Evolutionary conservation across 345 rosid genomes (phyloP).

Genomic region (Adansonia digitata): DNA sequence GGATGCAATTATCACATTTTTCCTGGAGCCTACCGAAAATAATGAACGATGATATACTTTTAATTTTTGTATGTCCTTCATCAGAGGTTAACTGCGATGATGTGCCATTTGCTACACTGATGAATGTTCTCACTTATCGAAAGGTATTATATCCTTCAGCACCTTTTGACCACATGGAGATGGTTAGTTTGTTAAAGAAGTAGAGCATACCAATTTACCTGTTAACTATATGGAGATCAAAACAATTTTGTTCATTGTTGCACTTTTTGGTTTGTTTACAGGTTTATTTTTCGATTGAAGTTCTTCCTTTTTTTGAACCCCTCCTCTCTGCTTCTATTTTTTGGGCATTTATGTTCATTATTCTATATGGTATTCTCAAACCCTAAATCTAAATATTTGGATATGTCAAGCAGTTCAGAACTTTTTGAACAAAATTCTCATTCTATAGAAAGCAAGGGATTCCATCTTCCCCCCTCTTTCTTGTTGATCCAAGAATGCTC

Average conservation of each 20-base stretch:
- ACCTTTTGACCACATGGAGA: background rate
- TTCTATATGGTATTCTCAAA: background rate
- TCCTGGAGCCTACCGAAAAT: background rate
- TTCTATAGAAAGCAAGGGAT: background rate
- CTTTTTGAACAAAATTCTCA: background rate
- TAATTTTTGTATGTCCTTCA: conserved; percentile 7
- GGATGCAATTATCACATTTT: background rate
- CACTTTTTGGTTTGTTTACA: background rate
- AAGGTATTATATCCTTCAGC: conserved; percentile 37
- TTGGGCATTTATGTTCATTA: background rate
- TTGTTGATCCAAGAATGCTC: background rate
- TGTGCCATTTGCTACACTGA: conserved; percentile 55
- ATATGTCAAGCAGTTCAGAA: background rate
- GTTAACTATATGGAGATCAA: background rate
- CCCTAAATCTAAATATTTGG: background rate
- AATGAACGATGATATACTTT: background rate
- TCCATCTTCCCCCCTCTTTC: too few species aligned
- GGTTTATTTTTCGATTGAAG: background rate
- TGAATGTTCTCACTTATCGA: conserved; percentile 59
- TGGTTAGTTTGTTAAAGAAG: background rate
- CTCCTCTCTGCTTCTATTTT: background rate
- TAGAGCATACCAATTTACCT: background rate
- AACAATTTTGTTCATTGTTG: background rate
- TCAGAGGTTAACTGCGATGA: conserved; percentile 52
- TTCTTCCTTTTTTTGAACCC: background rate